Evolutionary conservation across 306 rosid species (phyloP).

Genomic region (Notholithocarpus densiflorus): DNA sequence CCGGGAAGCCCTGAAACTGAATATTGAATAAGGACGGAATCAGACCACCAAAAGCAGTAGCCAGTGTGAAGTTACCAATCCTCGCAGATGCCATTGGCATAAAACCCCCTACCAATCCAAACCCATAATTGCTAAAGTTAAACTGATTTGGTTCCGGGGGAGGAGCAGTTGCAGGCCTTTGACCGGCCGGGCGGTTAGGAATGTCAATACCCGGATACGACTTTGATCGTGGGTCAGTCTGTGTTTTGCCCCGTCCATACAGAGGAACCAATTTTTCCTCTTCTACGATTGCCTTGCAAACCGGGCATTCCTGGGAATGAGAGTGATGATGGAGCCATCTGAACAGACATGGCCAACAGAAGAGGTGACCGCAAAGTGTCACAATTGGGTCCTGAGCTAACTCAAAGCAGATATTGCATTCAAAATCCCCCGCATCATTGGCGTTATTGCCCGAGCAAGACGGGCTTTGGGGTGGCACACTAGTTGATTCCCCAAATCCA

Average conservation of each 20-base stretch:
- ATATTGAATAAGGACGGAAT: constrained; percentile 74
- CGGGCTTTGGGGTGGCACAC: constrained; percentile 44
- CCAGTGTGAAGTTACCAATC: constrained; percentile 77
- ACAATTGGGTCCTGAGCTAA: constrained; percentile 88
- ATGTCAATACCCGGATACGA: constrained; percentile 70
- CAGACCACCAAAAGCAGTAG: constrained; percentile 80
- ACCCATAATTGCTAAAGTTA: constrained; percentile 55
- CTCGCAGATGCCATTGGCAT: constrained; percentile 75
- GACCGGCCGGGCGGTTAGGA: constrained; percentile 78
- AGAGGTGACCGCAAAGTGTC: constrained; percentile 88
- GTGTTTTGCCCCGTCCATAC: constrained; percentile 83
- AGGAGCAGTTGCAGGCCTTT: constrained; percentile 74
- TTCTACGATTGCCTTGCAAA: constrained; percentile 77
- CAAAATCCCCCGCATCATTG: constrained; percentile 77
- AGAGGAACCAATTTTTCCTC: constrained; percentile 87
- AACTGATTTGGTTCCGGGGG: constrained; percentile 52
- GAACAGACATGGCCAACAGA: constrained; percentile 93
- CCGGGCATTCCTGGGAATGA: constrained; percentile 89
- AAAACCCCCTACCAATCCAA: constrained; percentile 87
- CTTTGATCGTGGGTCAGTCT: constrained; percentile 72
- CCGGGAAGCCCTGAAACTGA: constrained; percentile 77
- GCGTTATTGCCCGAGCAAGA: constrained; percentile 44
- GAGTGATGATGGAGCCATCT: constrained; percentile 93
- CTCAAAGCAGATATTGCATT: constrained; percentile 94
- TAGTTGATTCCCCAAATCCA: constrained; percentile 66